These are phyloP conservation scores for Marchantia polymorpha DNA, from an alignment of 225 moss, liverwort and hornwort genomes.

Conservation along the genomic window DNA sequence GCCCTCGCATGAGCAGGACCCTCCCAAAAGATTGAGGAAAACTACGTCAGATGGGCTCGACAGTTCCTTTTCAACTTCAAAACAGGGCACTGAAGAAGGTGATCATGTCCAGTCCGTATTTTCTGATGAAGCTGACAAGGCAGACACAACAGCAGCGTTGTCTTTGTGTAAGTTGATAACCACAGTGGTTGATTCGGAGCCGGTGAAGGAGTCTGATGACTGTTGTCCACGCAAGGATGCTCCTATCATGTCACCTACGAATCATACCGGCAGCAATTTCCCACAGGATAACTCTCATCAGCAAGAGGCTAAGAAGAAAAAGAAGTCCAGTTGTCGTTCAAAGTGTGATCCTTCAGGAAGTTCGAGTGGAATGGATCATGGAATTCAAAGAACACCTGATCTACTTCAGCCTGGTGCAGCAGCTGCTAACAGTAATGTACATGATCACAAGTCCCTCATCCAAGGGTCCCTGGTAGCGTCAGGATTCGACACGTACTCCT, in stretches of 20 bases:
- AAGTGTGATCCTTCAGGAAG: not conserved
- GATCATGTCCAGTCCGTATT: constrained; percentile 5
- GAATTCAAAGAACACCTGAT: not conserved
- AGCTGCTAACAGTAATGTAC: not conserved
- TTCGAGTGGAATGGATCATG: not conserved
- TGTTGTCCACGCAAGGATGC: not conserved
- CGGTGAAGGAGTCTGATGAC: not conserved
- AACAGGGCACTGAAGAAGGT: constrained; percentile 14
- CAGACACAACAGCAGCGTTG: constrained; percentile 11
- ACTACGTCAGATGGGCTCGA: not conserved
- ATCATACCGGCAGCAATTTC: not conserved
- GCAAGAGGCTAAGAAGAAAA: not conserved
- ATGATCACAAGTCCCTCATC: constrained; percentile 4
- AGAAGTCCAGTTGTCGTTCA: not conserved
- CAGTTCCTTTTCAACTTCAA: constrained; percentile 4
- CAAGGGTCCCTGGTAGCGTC: constrained; percentile 26
- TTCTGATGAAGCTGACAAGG: not conserved
- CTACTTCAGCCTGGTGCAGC: not conserved
- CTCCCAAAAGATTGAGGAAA: not conserved
- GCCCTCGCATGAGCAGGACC: not conserved
- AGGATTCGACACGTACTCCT: constrained; percentile 43
- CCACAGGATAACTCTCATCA: not conserved
- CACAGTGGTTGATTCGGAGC: not conserved
- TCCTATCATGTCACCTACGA: not conserved
- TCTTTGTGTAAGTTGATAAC: constrained; percentile 10